Percentiles rank a stretch among this genome's conserved stretches.
Conservation (phyloP, 179 eudicot species). For the Spergularia azorica region DNA sequence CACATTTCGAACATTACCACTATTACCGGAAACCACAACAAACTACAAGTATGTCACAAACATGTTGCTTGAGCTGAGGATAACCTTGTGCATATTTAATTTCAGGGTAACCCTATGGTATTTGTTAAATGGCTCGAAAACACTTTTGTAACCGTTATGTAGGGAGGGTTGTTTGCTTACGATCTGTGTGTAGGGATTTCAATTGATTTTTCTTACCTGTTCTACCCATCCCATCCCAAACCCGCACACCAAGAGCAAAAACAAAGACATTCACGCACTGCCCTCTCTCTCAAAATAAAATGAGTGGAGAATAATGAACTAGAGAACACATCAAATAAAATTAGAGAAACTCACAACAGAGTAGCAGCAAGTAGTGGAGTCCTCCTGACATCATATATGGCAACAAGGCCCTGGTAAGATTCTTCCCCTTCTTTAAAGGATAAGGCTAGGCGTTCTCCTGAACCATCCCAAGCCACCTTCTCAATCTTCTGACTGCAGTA, state of each 20-base stretch:
- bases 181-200: too few species aligned
- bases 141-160: too few species aligned
- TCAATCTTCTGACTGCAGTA: constrained; percentile 67
- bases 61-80: too few species aligned
- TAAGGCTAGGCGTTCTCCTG: constrained; percentile 94
- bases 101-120: too few species aligned
- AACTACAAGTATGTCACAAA: too few species aligned
- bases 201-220: too few species aligned
- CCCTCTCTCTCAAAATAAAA: background rate
- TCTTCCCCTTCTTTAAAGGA: constrained; percentile 86
- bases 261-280: background rate
- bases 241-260: too few species aligned
- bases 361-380: constrained; percentile 82
- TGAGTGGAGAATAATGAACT: background rate
- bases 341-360: constrained; percentile 60
- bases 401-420: constrained; percentile 80
- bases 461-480: constrained; percentile 98
- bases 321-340: background rate
- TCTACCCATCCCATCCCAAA: too few species aligned
- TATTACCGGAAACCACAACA: too few species aligned
- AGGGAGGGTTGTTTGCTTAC: too few species aligned
- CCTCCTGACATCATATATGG: constrained; percentile 81
- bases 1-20: background rate
- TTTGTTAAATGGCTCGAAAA: too few species aligned
- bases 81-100: too few species aligned